Evolutionary conservation across 2,329 filamentous ascomycete genomes (phyloP).

Genomic region (Aaosphaeria pasadenensis): DNA sequence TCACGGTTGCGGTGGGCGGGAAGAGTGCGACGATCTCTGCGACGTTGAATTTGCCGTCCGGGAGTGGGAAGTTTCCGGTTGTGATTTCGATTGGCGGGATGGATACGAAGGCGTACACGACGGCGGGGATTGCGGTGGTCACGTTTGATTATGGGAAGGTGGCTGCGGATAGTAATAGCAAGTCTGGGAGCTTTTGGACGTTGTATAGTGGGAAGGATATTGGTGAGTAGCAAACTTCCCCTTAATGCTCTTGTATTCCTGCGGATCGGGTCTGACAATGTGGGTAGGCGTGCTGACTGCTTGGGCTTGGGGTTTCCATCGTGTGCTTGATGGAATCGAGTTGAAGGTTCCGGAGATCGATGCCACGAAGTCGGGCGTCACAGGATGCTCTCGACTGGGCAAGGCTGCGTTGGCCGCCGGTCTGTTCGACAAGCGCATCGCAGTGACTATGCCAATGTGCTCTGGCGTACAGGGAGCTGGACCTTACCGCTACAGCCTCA

Average conservation of each 20-base stretch:
- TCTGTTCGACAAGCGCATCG: constrained; percentile 35
- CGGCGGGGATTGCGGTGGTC: constrained; percentile 49
- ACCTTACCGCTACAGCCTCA: constrained; percentile 41
- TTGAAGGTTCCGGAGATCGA: constrained; percentile 38
- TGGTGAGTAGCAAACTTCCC: constrained; percentile 24
- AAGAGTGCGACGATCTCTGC: constrained; percentile 47
- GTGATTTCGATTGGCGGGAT: constrained; percentile 53
- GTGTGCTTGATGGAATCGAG: constrained; percentile 34
- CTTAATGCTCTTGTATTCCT: too few relatives aligned
- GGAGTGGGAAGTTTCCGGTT: constrained; percentile 41
- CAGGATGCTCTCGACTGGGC: constrained; percentile 35
- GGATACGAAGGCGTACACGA: constrained; percentile 46
- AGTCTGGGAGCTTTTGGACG: constrained; percentile 51
- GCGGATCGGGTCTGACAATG: not conserved
- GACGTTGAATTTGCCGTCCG: constrained; percentile 41
- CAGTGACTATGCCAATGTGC: constrained; percentile 36
- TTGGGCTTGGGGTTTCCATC: constrained; percentile 40
- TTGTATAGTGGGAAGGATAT: constrained; percentile 50
- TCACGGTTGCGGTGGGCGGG: constrained; percentile 42
- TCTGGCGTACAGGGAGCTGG: constrained; percentile 35
- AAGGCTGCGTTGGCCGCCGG: constrained; percentile 35
- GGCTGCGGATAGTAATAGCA: constrained; percentile 49
- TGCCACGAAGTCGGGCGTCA: constrained; percentile 29
- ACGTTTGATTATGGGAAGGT: constrained; percentile 50
- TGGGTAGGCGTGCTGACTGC: constrained; percentile 29